Evolutionary conservation across 2,329 filamentous ascomycete genomes (phyloP).

Genomic region (Penicillium janthinellum): DNA sequence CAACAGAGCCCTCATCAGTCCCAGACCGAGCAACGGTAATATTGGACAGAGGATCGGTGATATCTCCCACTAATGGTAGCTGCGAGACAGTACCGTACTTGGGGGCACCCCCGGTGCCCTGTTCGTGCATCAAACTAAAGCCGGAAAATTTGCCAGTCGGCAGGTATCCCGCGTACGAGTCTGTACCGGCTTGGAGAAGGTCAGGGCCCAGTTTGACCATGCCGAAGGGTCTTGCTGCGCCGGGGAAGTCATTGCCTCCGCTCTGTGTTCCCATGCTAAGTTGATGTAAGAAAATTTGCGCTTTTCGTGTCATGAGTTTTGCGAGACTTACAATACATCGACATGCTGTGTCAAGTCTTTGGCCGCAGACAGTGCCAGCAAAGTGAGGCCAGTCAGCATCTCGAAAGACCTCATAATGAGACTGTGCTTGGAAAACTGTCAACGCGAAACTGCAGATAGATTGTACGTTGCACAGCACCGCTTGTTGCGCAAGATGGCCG

Average conservation of each 20-base stretch:
- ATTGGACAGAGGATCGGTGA: constrained; percentile 58
- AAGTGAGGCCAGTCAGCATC: constrained; percentile 17
- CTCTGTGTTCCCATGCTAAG: constrained; percentile 33
- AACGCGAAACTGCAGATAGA: not conserved
- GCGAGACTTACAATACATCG: constrained; percentile 31
- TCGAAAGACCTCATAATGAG: constrained; percentile 9
- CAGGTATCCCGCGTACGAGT: constrained; percentile 47
- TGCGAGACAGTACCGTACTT: constrained; percentile 70
- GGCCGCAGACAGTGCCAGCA: constrained; percentile 17
- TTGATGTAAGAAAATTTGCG: constrained; percentile 6
- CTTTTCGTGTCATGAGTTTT: not conserved
- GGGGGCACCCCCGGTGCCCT: constrained; percentile 67
- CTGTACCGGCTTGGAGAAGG: constrained; percentile 36
- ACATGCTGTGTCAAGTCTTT: constrained; percentile 31
- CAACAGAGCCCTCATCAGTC: constrained; percentile 58
- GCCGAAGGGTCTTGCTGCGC: constrained; percentile 45
- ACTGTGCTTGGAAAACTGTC: not conserved
- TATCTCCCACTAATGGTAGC: constrained; percentile 55
- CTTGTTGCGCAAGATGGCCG: not conserved
- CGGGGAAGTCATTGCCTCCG: constrained; percentile 49
- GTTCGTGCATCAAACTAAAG: constrained; percentile 67
- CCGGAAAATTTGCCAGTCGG: constrained; percentile 57
- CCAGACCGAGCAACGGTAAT: constrained; percentile 58
- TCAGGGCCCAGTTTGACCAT: constrained; percentile 50
- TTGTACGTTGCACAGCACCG: not conserved